A percentile compares a stretch with the other conserved stretches of the same genome.
Evolutionary conservation across 176 grass and related monocot genomes (phyloP).

Genomic region (Aegilops umbellulata): DNA sequence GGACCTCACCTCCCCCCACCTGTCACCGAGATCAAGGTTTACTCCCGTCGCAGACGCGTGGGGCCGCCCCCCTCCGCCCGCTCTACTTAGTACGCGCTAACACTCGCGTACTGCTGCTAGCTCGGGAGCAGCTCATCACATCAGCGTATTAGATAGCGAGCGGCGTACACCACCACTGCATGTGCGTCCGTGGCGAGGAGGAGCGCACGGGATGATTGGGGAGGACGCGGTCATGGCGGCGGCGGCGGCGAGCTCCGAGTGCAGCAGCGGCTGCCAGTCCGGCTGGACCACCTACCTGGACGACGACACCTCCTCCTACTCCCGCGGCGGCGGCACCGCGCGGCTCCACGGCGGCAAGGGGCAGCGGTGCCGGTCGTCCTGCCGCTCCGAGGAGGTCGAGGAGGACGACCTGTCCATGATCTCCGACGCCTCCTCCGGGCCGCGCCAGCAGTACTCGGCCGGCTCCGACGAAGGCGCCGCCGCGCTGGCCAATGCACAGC

Average conservation of each 20-base stretch:
- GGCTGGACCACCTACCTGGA: constrained; percentile 98
- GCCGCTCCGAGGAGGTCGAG: constrained; percentile 20
- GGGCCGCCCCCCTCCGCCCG: not conserved
- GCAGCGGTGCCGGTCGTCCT: not conserved
- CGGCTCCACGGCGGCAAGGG: not conserved
- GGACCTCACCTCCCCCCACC: not conserved
- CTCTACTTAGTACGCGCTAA: constrained; percentile 28
- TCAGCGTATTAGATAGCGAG: not conserved
- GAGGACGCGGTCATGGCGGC: not conserved
- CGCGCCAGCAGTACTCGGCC: constrained; percentile 61
- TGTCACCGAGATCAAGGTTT: not conserved
- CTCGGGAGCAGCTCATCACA: constrained; percentile 5
- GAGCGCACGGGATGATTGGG: not conserved
- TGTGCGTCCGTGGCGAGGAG: not conserved
- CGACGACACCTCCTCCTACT: constrained; percentile 61
- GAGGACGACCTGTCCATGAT: constrained; percentile 95
- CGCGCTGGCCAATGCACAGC: not conserved
- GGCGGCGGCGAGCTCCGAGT: constrained; percentile 69
- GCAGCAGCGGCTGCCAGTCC: constrained; percentile 98
- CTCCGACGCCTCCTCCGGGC: constrained; percentile 96
- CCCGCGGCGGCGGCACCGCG: constrained; percentile 6
- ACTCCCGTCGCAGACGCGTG: not conserved
- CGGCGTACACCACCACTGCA: not conserved
- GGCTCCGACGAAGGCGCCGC: constrained; percentile 4
- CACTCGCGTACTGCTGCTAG: constrained; percentile 15